Evolutionary conservation across 148 eudicot species (phyloP).

Genomic region (Cornus suecica): DNA sequence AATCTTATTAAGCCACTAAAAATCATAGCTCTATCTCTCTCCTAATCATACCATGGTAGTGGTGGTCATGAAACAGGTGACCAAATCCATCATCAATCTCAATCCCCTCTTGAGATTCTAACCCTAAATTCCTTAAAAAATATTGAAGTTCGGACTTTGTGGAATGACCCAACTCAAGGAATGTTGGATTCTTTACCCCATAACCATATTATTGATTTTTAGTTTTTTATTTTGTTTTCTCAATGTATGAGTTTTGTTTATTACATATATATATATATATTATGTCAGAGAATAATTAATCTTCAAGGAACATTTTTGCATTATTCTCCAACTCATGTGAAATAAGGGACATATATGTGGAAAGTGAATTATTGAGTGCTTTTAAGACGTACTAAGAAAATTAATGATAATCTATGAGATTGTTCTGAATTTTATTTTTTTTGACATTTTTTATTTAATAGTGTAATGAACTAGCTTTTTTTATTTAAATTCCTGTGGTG

Average conservation of each 20-base stretch:
- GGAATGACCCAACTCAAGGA: constrained; percentile 47
- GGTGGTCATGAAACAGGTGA: constrained; percentile 3
- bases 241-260: neutral
- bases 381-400: too few relatives aligned
- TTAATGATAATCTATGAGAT: too few relatives aligned
- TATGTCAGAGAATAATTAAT: too few relatives aligned
- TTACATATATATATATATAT: neutral
- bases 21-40: neutral
- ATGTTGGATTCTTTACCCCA: constrained; percentile 51
- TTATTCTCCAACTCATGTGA: too few relatives aligned
- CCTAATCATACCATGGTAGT: neutral
- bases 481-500: neutral
- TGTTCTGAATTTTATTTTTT: too few relatives aligned
- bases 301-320: too few relatives aligned
- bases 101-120: constrained; percentile 33
- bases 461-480: too few relatives aligned
- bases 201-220: too few relatives aligned
- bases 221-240: neutral
- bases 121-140: constrained; percentile 15
- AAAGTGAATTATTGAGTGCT: too few relatives aligned
- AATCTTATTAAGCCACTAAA: neutral
- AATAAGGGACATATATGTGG: too few relatives aligned
- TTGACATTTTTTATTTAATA: too few relatives aligned
- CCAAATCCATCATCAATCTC: constrained; percentile 23
- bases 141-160: constrained; percentile 30